phyloP scores from a whole-genome alignment of 2,329 filamentous ascomycete genomes.

The Exophiala alcalophila region DNA sequence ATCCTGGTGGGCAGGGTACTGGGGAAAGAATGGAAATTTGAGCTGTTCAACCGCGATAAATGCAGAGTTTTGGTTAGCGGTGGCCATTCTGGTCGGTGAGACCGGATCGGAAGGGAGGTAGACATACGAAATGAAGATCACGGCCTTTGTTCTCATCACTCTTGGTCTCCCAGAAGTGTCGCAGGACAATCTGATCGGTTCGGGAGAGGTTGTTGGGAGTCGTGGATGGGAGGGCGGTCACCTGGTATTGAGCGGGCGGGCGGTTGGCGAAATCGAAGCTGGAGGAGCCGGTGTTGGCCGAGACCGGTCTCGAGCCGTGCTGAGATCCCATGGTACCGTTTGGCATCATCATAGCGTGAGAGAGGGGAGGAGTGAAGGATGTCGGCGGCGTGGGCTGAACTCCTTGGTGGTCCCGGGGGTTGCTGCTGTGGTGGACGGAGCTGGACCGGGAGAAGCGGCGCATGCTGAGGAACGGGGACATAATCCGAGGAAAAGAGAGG shows the following conservation, averaged over 20 bases:
- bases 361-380: constrained; percentile 25
- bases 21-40: constrained; percentile 29
- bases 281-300: constrained; percentile 23
- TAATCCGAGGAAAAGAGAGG: constrained; percentile 10
- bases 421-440: constrained; percentile 21
- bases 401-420: constrained; percentile 12
- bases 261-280: constrained; percentile 30
- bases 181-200: constrained; percentile 30
- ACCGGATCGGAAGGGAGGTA: too few species aligned
- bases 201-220: constrained; percentile 25
- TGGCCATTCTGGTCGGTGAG: background rate
- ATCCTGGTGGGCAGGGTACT: constrained; percentile 25
- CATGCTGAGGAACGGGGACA: constrained; percentile 26
- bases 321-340: constrained; percentile 16
- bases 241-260: constrained; percentile 19
- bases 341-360: constrained; percentile 25
- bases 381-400: constrained; percentile 15
- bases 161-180: constrained; percentile 31
- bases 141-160: constrained; percentile 27
- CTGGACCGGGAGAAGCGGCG: constrained; percentile 22
- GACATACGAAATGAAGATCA: constrained; percentile 30
- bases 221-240: constrained; percentile 20
- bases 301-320: constrained; percentile 25
- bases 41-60: too few species aligned
- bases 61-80: too few species aligned